These are phyloP conservation scores for Blastocystis hominis DNA, from an alignment of 352 stramenopile genomes.

Conservation along the genomic window DNA sequence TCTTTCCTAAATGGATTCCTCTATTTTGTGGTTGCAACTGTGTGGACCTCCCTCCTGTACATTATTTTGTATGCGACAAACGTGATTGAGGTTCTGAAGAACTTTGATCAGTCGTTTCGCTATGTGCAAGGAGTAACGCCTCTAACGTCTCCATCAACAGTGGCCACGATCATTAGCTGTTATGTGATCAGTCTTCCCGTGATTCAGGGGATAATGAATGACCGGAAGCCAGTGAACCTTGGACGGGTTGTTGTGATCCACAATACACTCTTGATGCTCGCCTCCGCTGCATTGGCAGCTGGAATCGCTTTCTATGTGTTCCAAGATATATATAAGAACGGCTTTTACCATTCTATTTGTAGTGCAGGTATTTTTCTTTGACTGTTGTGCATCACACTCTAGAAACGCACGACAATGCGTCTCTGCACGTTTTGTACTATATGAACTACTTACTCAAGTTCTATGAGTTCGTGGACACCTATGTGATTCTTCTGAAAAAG, in stretches of 20 bases:
- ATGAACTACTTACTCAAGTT: conserved; percentile 59
- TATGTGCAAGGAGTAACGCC: conserved; percentile 3
- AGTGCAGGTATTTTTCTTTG: not conserved
- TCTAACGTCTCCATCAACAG: not conserved
- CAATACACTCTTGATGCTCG: conserved; percentile 34
- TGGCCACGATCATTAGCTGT: conserved; percentile 4
- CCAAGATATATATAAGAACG: conserved; percentile 20
- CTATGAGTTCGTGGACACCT: conserved; percentile 61
- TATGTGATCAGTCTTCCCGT: conserved; percentile 52
- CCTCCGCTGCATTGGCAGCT: not conserved
- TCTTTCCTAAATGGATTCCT: not conserved
- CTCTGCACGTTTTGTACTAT: conserved; percentile 54
- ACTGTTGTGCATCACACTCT: not conserved
- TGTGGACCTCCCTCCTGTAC: not conserved
- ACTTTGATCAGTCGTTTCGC: conserved; percentile 30
- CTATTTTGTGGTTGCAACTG: not conserved
- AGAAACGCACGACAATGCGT: conserved; percentile 50
- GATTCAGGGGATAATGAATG: conserved; percentile 25
- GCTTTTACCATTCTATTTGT: conserved; percentile 53
- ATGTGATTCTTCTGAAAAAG: conserved; percentile 60
- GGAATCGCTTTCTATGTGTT: conserved; percentile 22
- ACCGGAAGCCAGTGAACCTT: conserved; percentile 1
- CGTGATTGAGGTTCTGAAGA: not conserved
- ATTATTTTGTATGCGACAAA: not conserved
- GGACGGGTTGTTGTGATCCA: not conserved